Base-by-base conservation (phyloP, 345 rosid genomes). In the Noccaea caerulescens region DNA sequence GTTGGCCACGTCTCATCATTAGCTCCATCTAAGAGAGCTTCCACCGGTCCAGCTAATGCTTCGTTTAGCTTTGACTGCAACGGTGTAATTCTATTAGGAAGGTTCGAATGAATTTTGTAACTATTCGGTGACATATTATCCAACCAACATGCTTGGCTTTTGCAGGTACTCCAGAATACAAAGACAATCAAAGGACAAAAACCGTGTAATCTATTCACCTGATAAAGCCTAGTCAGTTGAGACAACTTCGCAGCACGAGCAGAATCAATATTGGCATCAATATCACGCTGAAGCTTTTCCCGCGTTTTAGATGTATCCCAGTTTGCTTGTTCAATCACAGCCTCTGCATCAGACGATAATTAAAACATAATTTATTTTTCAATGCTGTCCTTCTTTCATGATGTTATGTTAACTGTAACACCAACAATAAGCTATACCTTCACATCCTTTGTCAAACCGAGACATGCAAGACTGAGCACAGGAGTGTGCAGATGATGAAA, bases 21-120 rank as follows among this genome's bases (percentile, higher is more conserved):
- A 41, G 99, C 97, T 75, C 88, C 97, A 77, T 88, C 98, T 14
- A 95, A 59, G 20, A 92, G 98, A 73, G 97, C 89, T 81, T 90
- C 99, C 63, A 92, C 91, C 12, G 98, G 97, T 68, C 83, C 98
- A 30, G 93, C 69, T 68, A 95, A 73, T 44, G 94, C 89, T 47
- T 80, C 88, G 33, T 78, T 88, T 42, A 90, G 80, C 79, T 87
- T 92, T 77, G 78, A 84, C 98, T 95, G 88, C 75, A 82, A 68
- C 44, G 66, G 13, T 59, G 9, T 46, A 5, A n/a, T 16, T 61
- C 27, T 32, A 61, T 73, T 55, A 77, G 72, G 60, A 50, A 38
- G 25, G 68, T 54, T 60, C 36, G 63, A 27, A 13, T 18, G 63
- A 25, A 47, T n/a, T 23, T 69, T 32, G 37, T 50, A 14, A 68